These are phyloP conservation scores for Puccinia triticina DNA, from an alignment of 1,284 basidiomycete species.

Conservation along the genomic window DNA sequence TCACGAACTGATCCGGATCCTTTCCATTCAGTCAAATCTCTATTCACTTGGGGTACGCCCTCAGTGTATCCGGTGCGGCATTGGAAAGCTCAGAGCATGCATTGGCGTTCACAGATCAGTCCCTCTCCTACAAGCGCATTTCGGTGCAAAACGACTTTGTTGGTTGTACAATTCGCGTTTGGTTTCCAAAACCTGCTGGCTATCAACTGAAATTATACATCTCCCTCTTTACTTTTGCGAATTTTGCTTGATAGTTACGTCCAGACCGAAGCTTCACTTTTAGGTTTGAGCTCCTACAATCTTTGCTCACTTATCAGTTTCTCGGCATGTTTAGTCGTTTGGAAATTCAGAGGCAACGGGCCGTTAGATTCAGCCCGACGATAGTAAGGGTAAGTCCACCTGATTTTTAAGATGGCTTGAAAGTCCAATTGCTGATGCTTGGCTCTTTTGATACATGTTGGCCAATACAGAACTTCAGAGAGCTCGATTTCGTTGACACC, in stretches of 20 bases:
- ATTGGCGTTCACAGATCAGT: conserved; percentile 32
- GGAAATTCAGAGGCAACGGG: conserved; percentile 23
- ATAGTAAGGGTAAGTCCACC: conserved; percentile 13
- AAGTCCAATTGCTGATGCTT: neutral
- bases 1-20: neutral
- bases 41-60: conserved; percentile 45
- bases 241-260: neutral
- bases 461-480: conserved; percentile 45
- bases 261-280: conserved; percentile 21
- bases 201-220: neutral
- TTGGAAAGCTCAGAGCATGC: conserved; percentile 37
- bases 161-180: neutral
- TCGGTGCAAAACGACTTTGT: conserved; percentile 48
- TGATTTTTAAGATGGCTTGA: neutral
- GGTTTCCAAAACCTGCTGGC: neutral
- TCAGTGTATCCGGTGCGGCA: conserved; percentile 39
- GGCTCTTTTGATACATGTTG: neutral
- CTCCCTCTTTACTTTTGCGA: neutral
- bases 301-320: conserved; percentile 40
- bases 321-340: conserved; percentile 39
- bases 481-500: conserved; percentile 9
- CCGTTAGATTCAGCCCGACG: conserved; percentile 20
- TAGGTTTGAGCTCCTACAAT: conserved; percentile 46
- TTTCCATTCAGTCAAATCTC: conserved; percentile 14
- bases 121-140: conserved; percentile 28